Percentiles rank a stretch among this genome's conserved stretches.
These are phyloP conservation scores for Trichoderma cornu-damae DNA, from an alignment of 2,329 filamentous ascomycete species.

Conservation along the genomic window DNA sequence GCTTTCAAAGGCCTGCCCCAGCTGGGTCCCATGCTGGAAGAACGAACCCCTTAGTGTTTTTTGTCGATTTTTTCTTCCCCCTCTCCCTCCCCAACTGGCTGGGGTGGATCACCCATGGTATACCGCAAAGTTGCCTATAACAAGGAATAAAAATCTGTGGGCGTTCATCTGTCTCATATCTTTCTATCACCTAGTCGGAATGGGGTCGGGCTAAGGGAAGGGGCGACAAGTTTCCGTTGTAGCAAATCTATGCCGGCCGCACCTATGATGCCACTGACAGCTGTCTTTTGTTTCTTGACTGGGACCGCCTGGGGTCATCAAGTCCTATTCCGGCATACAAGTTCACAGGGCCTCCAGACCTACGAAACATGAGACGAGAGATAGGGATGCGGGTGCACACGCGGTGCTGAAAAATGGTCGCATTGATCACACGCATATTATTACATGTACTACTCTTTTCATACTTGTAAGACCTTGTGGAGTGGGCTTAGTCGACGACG, in stretches of 20 bases:
- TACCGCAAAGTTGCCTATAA: not conserved
- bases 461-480: not conserved
- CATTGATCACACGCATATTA: slow-evolving; percentile 1
- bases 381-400: not conserved
- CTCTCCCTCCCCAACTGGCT: no score
- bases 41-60: not conserved
- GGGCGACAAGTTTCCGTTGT: not conserved
- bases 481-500: not conserved
- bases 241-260: not conserved
- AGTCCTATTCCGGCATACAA: no score
- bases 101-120: not conserved
- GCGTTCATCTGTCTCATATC: slow-evolving; percentile 2
- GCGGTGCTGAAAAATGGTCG: not conserved
- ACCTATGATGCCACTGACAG: not conserved
- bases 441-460: not conserved
- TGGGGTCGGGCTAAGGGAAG: slow-evolving; percentile 1
- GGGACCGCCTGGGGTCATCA: no score
- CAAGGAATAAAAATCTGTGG: not conserved
- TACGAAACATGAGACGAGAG: not conserved
- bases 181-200: not conserved
- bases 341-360: not conserved
- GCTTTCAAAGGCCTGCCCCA: not conserved
- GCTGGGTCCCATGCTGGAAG: not conserved
- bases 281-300: not conserved
- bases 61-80: not conserved